Base-by-base conservation (phyloP, 768 basidiomycete genomes). In the Neoboletus magnificus region DNA sequence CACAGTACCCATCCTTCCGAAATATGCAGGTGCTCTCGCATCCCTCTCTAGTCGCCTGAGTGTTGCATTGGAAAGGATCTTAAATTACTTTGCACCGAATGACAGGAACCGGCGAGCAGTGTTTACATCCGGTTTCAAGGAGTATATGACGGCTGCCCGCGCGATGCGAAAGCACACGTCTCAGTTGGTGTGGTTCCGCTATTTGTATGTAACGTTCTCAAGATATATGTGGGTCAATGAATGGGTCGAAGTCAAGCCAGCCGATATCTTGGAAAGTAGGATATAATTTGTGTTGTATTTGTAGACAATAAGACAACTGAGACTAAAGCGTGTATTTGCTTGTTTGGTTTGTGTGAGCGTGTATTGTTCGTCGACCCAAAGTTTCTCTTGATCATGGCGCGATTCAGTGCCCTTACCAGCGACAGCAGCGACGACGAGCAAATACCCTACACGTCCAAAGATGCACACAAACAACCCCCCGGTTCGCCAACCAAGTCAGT, bases 211-310 rank as follows among this genome's bases (percentile, higher is more conserved):
- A 37, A 59, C 72, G 22, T 90, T 87, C 66, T 93, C 91, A 18
- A 79, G 87, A 54, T 93, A 94, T 66, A 89, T 96, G 91, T 96
- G 94, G 93, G 82, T 90, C 27, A 94, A 94, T 59, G 86, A 90
- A 59, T 91, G 91, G 82, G 75, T 77, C 2, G 80, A 85, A 66
- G 63, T 89, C 25, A 13, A 35, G 30, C 29, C 61, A 11, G 25
- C 45, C 23, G 53, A 57, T 16, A 7, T 46, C 18, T 32, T 50
- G 30, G 41, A 46, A 49, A 37, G 47, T 37, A 46, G 13, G 1
- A 11, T 40, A 22, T 54, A 36, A 42, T 1, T 9, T 20, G 20
- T 11, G 33, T 47, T 37, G 40, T 39, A 49, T 4, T 36, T 30
- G 41, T 54, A 41, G n/a, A n/a, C n/a, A n/a, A n/a, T n/a, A n/a